Evolutionary conservation across 2,329 filamentous ascomycete species (phyloP), one percentile per base, ranked within the genome.

Genomic region (Fusarium palustre): DNA sequence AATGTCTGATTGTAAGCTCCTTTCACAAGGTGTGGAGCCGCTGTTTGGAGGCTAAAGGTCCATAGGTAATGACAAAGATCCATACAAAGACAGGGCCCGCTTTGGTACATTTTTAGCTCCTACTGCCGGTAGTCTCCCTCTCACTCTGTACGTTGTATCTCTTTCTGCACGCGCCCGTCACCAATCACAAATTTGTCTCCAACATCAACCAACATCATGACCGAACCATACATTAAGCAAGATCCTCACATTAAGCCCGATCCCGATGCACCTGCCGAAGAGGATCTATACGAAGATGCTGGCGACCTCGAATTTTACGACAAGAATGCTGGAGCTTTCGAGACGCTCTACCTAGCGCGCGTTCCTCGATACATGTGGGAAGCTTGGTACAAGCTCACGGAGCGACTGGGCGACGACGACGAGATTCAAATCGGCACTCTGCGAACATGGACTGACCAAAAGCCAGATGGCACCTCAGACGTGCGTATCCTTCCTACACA

Each of bases 351-450:
- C 83, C 85, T 97, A 50, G 90, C 92, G 54, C 91, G 92, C 69
- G 84, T 97, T 43, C 93, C 94, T 22, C 89, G 89, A 68, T 91
- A 92, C 76, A 85, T 97, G 59, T 96, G 93, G 89, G 88, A 95
- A 71, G 87, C 90, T 45, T 97, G 94, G 92, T 81, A 83, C 60
- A 80, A 82, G 74, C 69, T 81, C 42, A 74, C 74, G 13, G 79
- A 81, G 49, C 85, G 90, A 70, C 81, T 97, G 16, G 90, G 92
- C 73, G 92, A 95, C 67, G 91, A 97, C 71, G 90, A 91, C 59
- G 91, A 94, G 80, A 91, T 97, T 68, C 87, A 91, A 77, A 88
- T 97, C 68, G 93, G 93, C 45, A 95, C 89, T 31, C 84, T 97
- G 75, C 84, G 87, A 56, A 86, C 85, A 66, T 89, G 86, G 85